Base-by-base conservation (phyloP, 208 protist genomes). In the Crithidia fasciculata region DNA sequence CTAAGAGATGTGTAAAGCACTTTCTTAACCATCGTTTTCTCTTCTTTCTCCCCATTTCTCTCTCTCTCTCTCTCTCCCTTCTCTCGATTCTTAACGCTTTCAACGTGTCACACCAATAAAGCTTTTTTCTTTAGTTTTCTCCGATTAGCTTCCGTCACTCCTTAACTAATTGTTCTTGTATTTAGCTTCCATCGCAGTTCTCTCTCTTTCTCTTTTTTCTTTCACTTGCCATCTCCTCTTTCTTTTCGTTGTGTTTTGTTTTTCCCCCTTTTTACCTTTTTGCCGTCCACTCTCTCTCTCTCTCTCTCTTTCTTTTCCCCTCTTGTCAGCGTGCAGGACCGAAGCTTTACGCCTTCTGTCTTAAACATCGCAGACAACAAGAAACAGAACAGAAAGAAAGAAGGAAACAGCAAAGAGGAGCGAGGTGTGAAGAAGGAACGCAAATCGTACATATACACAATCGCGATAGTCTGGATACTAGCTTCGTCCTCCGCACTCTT, bases 141-240 rank as follows among this genome's bases (percentile, higher is more conserved):
- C 45, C 7, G 12, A 13, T 15, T 49, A 49, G 45, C 45, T 49
- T 49, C 45, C 9, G 7, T 49, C 45, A 49, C 12, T 15, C 12
- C 45, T 49, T 49, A 15, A 49, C 0, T 49, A 49, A 36, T 68
- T 6, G 2, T 10, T 5, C 40, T 12, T 19, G 19, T 39, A 28
- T 37, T 55, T 36, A 52, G 15, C 47, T 19, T 69, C 13, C 63
- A 7, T 36, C 55, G 49, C 50, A 45, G 28, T 47, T 39, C 5
- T 67, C 41, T 72, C 58, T 65, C 18, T 36, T 74, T 39, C 37
- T 18, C n/a, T 74, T 40, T 56, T 55, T 28, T 55, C 13, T 36
- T 56, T 36, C 54, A n/a, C 58, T 50, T 47, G 2, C 58, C 2
- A 50, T 55, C 45, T n/a, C 45, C 45, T 66, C 19, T 39, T 19